Evolutionary conservation across 495 filamentous ascomycete species (phyloP), one percentile per base, ranked within the genome.

Genomic region (Physcia stellaris): DNA sequence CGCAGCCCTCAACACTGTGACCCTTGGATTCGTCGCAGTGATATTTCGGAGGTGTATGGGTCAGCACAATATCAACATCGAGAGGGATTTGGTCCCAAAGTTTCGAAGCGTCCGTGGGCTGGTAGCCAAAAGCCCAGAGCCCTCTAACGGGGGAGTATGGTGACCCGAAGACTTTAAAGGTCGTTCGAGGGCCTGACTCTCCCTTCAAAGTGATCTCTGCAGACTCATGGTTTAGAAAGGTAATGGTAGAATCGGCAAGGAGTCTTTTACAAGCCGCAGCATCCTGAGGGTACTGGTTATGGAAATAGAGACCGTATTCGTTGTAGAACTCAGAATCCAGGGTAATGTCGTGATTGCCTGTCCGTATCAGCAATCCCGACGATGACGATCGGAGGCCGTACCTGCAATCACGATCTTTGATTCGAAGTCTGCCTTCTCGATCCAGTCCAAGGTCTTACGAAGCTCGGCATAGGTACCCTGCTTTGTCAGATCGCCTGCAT

Each of bases 301-400:
- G 76, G 47, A 79, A 77, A 32, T 61, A 62, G 0, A 55, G 41
- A 3, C 74, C 71, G 42, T 79, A 57, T 22, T 73, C 50, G 2
- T 59, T 45, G 47, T 80, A 80, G 57, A 85, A 81, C 0, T 54
- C 47, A 15, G 50, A 40, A 52, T 87, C 82, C 4, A 90, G 61
- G 0, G 79, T 81, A 34, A 86, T 63, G 47, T 90, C 83, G 50
- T 90, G 83, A 50, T 88, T 90, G 18, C 82, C 80, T 83, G 42
- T 49, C 32, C 20, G 30, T 32, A 24, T 29, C 21, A 27, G 15
- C 21, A 34, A 32, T 15, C 19, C 11, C 34, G 4, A 35, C 7
- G 23, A 34, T 18, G 13, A 17, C 41, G 24, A 7, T 11, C 4
- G 17, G 22, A 16, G 17, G 24, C 57, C 58, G 46, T 51, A 75